Conservation (phyloP, 2,329 filamentous ascomycete species). For the Aspergillus eucalypticola region DNA sequence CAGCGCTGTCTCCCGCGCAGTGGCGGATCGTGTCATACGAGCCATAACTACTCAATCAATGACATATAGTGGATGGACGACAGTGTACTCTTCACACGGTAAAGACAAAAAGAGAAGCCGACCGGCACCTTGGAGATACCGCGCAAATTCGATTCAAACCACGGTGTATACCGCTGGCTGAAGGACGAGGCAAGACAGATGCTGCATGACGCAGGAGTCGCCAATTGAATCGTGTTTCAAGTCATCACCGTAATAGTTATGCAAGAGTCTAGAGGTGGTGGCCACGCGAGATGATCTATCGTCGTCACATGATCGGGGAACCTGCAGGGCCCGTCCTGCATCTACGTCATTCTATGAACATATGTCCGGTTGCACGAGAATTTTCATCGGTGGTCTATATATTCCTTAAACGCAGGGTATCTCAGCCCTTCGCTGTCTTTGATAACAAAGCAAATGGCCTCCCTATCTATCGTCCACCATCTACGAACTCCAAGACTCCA, state of each 20-base stretch:
- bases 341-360: no score
- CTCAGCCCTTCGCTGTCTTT: slow-evolving; percentile 9
- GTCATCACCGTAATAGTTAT: no score
- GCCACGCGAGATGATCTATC: no score
- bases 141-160: no score
- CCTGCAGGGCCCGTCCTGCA: no score
- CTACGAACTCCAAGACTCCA: slow-evolving; percentile 27
- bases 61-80: not conserved
- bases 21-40: slow-evolving; percentile 32
- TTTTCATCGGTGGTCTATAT: slow-evolving; percentile 7
- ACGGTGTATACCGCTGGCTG: not conserved
- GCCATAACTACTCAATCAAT: slow-evolving; percentile 17
- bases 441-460: slow-evolving; percentile 19
- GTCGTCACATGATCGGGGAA: no score
- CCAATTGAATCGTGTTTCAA: no score
- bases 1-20: slow-evolving; percentile 24
- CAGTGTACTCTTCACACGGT: not conserved
- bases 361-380: no score
- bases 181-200: not conserved
- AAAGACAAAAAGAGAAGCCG: not conserved
- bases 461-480: slow-evolving; percentile 18
- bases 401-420: slow-evolving; percentile 9
- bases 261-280: no score
- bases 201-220: no score
- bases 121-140: not conserved